Evolutionary conservation across 768 basidiomycete species (phyloP).

Genomic region (Phanerochaete sordida): DNA sequence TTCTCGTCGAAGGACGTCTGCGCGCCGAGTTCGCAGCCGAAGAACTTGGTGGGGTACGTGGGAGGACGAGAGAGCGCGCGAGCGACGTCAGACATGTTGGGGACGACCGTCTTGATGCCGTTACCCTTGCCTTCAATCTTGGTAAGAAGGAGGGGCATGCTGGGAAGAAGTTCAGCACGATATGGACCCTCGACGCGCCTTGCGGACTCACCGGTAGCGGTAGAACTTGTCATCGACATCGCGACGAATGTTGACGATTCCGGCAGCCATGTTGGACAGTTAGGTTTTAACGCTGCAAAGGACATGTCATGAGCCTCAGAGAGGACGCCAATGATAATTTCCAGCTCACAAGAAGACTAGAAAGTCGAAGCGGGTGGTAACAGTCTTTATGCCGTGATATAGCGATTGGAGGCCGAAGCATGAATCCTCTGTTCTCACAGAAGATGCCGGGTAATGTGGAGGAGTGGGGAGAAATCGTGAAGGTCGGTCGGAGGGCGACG

Average conservation of each 20-base stretch:
- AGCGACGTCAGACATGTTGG: slow-evolving; percentile 98
- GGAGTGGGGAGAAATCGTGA: slow-evolving; percentile 64
- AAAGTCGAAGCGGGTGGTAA: slow-evolving; percentile 23
- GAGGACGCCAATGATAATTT: background rate
- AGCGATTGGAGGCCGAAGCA: slow-evolving; percentile 87
- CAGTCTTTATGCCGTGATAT: slow-evolving; percentile 65
- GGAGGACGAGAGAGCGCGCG: slow-evolving; percentile 93
- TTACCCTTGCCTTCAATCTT: slow-evolving; percentile 99
- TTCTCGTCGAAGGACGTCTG: slow-evolving; percentile 96
- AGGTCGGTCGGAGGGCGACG: slow-evolving; percentile 24
- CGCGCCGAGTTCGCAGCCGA: slow-evolving; percentile 97
- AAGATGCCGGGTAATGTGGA: slow-evolving; percentile 43
- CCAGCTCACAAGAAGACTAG: slow-evolving; percentile 36
- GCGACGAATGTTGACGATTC: slow-evolving; percentile 89
- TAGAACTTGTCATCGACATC: slow-evolving; percentile 98
- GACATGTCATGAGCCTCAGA: background rate
- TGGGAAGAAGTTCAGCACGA: slow-evolving; percentile 28
- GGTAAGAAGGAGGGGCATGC: slow-evolving; percentile 92
- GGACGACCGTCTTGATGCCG: slow-evolving; percentile 98
- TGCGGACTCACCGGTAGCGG: slow-evolving; percentile 70
- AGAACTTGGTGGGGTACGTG: slow-evolving; percentile 97
- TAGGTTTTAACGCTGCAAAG: slow-evolving; percentile 53
- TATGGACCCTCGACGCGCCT: background rate
- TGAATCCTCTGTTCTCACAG: slow-evolving; percentile 82
- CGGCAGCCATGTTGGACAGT: slow-evolving; percentile 85